Base-by-base conservation (phyloP, 1,284 basidiomycete species). In the Malassezia japonica region DNA sequence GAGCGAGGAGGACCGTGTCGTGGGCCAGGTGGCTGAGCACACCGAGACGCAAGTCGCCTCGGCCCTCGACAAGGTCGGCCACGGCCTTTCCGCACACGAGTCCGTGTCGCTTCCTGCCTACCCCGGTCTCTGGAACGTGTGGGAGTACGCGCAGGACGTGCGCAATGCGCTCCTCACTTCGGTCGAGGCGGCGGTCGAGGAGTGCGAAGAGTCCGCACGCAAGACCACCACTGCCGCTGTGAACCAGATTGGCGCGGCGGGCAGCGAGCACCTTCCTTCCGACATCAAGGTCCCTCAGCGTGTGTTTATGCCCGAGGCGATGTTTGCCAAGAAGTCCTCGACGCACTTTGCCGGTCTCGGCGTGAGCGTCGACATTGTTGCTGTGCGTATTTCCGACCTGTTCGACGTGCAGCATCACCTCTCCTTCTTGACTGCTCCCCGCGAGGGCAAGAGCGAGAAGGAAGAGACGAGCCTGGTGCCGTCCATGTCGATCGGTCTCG, bases 261-360 rank as follows among this genome's bases (percentile, higher is more conserved):
- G 83, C 24, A 84, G 91, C 57, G 78, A 78, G 52, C 82, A 87
- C 74, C 80, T 96, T 9, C 89, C 91, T 0, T 78, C 50, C 10
- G 48, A 62, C 25, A 55, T 49, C 2, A 57, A 65, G 45, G 55
- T 58, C 38, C 55, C 60, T 4, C 49, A 63, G 44, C 79, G 89
- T 8, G 82, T 91, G 10, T 98, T 99, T 78, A 83, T 89, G 76
- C 87, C 92, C 10, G 84, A 91, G 67, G 90, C 87, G 16, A 98
- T 99, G 94, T 99, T 98, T 76, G 33, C 69, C 77, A 57, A 82
- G 78, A 64, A 77, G 77, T 46, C 74, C 4, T 75, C 23, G 70
- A 74, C 42, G 76, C 77, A 66, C 74, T 37, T 72, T 12, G 59
- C 64, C 2, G 66, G 68, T 0, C 55, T 72, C 4, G 69, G 70